These are phyloP conservation scores for Heterobasidion parviporum DNA, from an alignment of 1,284 basidiomycete genomes.

Conservation along the genomic window DNA sequence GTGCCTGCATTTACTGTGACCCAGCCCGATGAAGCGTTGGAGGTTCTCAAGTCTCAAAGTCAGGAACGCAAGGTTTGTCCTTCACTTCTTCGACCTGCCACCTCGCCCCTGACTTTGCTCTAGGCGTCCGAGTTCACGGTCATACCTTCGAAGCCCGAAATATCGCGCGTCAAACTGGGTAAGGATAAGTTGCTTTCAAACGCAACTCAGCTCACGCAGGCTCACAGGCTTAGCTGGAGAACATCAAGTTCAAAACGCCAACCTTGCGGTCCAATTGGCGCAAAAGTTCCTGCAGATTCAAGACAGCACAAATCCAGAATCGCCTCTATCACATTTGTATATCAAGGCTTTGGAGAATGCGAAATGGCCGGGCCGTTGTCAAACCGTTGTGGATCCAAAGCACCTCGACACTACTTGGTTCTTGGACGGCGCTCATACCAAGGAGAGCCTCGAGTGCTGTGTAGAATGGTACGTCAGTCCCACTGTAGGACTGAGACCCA, in stretches of 20 bases:
- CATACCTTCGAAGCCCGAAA: constrained; percentile 35
- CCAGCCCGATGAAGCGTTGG: constrained; percentile 65
- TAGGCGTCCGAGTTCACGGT: constrained; percentile 65
- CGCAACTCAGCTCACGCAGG: not conserved
- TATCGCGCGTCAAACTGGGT: constrained; percentile 62
- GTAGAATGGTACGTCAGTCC: constrained; percentile 78
- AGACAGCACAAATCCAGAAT: not conserved
- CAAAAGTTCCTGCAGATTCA: constrained; percentile 55
- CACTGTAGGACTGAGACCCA: constrained; percentile 32
- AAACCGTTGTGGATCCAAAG: constrained; percentile 62
- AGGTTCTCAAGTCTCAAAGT: constrained; percentile 63
- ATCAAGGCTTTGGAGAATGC: constrained; percentile 60
- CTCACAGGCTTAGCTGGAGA: constrained; percentile 72
- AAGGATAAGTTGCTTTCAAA: constrained; percentile 8
- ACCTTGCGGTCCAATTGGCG: constrained; percentile 75
- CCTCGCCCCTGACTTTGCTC: not conserved
- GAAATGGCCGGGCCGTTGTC: constrained; percentile 96
- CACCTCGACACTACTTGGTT: constrained; percentile 65
- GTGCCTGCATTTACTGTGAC: constrained; percentile 82
- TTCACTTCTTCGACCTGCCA: not conserved
- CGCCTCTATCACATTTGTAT: not conserved
- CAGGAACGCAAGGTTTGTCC: constrained; percentile 49
- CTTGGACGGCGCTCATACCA: constrained; percentile 93
- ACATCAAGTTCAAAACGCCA: constrained; percentile 90
- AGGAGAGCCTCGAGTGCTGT: constrained; percentile 84